phyloP scores from a whole-genome alignment of 78 protist species.

The Dictyostelium purpureum region DNA sequence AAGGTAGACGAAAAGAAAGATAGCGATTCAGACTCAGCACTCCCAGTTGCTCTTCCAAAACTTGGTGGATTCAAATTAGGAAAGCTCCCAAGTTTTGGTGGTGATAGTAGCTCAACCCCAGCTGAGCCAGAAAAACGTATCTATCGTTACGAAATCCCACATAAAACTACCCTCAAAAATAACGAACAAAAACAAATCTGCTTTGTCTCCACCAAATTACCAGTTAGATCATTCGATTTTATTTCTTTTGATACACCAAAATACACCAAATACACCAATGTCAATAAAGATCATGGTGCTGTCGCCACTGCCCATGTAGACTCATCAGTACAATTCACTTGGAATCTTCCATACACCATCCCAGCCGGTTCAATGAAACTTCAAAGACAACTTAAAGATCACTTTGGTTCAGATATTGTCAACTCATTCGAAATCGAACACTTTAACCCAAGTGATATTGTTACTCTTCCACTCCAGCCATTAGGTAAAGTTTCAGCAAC shows the following conservation, averaged over 20 bases:
- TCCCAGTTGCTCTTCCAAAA: conserved; percentile 41
- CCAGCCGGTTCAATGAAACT: conserved; percentile 63
- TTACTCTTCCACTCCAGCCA: conserved; percentile 43
- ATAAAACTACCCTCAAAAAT: conserved; percentile 31
- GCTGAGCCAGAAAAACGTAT: conserved; percentile 50
- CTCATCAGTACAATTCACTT: conserved; percentile 22
- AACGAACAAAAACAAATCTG: conserved; percentile 50
- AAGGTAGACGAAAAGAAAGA: not conserved
- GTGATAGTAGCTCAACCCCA: not conserved
- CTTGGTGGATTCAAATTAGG: conserved; percentile 62
- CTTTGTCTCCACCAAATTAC: conserved; percentile 17
- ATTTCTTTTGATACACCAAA: conserved; percentile 47
- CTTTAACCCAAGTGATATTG: conserved; percentile 26
- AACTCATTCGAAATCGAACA: conserved; percentile 25
- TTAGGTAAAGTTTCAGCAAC: conserved; percentile 35
- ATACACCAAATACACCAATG: conserved; percentile 38
- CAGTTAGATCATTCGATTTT: conserved; percentile 46
- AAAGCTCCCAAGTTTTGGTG: not conserved
- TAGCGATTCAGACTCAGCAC: not conserved
- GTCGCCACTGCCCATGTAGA: conserved; percentile 1
- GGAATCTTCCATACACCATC: conserved; percentile 29
- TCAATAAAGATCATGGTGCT: conserved; percentile 15
- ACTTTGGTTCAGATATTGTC: conserved; percentile 55
- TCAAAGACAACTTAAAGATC: conserved; percentile 51
- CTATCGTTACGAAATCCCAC: conserved; percentile 4